A percentile compares a stretch with the other conserved stretches of the same genome.
These are phyloP conservation scores for Xylaria longipes DNA, from an alignment of 495 filamentous ascomycete species.

Conservation along the genomic window DNA sequence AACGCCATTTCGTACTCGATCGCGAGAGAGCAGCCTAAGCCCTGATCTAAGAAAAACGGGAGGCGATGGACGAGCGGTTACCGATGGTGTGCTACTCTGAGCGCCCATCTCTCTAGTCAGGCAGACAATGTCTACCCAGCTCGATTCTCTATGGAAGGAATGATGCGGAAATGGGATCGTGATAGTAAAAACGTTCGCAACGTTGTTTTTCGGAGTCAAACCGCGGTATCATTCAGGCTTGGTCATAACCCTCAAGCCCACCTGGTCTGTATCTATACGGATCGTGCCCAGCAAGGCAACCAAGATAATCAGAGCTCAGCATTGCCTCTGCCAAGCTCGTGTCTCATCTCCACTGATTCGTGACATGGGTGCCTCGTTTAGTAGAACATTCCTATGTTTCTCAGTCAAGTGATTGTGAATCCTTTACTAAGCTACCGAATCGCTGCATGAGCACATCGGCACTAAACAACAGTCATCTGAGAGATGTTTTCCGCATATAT, in stretches of 20 bases:
- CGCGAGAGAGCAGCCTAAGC: constrained; percentile 35
- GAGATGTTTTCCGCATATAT: neutral
- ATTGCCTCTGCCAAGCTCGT: constrained; percentile 29
- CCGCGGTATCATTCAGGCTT: constrained; percentile 37
- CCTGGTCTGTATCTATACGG: constrained; percentile 37
- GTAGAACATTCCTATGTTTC: neutral
- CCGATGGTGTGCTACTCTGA: constrained; percentile 28
- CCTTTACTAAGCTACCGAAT: neutral
- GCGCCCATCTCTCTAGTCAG: constrained; percentile 32
- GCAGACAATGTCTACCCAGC: constrained; percentile 31
- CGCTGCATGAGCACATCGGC: neutral
- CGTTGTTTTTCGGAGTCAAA: constrained; percentile 40
- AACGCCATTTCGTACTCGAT: constrained; percentile 28
- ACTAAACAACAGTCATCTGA: neutral
- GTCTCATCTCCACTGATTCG: neutral
- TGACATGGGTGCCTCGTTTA: neutral
- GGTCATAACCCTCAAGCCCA: constrained; percentile 27
- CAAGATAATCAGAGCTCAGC: constrained; percentile 27
- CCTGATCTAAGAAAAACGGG: constrained; percentile 26
- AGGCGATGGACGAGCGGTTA: constrained; percentile 33
- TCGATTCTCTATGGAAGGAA: constrained; percentile 29
- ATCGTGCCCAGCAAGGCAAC: constrained; percentile 34
- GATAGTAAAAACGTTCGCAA: constrained; percentile 35
- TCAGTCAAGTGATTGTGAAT: too few relatives aligned
- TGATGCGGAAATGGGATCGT: constrained; percentile 33